Evolutionary conservation across 2,329 filamentous ascomycete genomes (phyloP), one percentile per base, ranked within the genome.

Genomic region (Ceratocystis ficicola): DNA sequence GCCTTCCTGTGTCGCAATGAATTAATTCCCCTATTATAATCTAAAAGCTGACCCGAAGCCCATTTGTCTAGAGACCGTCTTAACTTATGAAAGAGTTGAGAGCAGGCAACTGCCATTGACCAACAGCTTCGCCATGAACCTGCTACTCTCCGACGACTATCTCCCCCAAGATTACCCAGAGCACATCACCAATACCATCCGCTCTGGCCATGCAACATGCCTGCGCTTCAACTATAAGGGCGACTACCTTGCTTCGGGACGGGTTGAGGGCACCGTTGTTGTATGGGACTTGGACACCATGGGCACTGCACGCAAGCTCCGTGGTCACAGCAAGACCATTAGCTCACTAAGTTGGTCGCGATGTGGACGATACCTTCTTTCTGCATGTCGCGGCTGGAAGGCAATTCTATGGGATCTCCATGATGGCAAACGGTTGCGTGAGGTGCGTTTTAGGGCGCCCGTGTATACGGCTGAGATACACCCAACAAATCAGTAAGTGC

Each of bases 261-360:
- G 94, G 73, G 89, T 91, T 69, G 94, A 99, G 77, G 94, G 94
- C 70, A 94, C 90, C 4, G 88, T 99, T 50, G 90, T 95, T 65
- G 88, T 99, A 60, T 99, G 95, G 82, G 94, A 99, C 73, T 85
- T 97, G 62, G 95, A 99, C 76, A 99, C 95, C 8, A 95, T 95
- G 81, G 93, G 94, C 46, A 90, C 97, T 3, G 94, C 94, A 67
- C 87, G 91, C 73, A 99, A 97, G 77, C 80, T 99, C 69, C 86
- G 90, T 70, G 94, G 93, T 12, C 94, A 99, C 76, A 95, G 89
- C 63, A 87, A 90, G 73, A 93, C 94, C 73, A 92, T 99, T 66
- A 93, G 95, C 71, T 96, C 90, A 63, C 76, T 99, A 68, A 95
- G 92, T 78, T 99, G 94, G 94, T 96, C 93, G 64, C 83, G 87